These are phyloP conservation scores for Candida endomychidarum DNA, from an alignment of 805 yeast species.

Conservation along the genomic window DNA sequence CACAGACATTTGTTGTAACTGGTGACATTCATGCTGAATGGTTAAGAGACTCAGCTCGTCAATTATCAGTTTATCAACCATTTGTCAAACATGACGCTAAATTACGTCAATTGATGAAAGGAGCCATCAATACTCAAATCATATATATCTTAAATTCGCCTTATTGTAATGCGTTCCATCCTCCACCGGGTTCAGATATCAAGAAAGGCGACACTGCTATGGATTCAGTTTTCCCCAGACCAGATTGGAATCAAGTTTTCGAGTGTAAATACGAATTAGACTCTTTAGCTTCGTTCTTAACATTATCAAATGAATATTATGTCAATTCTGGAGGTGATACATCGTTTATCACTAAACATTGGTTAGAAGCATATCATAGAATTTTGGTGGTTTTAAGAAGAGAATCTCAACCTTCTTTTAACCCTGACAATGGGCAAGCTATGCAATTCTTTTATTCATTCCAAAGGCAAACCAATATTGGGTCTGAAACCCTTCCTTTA, in stretches of 20 bases:
- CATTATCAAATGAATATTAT: conserved; percentile 70
- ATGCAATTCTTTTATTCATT: conserved; percentile 59
- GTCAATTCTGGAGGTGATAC: conserved; percentile 50
- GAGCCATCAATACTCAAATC: conserved; percentile 83
- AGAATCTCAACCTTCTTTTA: conserved; percentile 63
- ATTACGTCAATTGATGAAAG: conserved; percentile 56
- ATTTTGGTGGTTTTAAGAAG: conserved; percentile 53
- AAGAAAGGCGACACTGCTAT: conserved; percentile 50
- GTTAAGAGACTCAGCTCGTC: conserved; percentile 86
- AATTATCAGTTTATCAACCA: conserved; percentile 71
- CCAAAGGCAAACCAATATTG: conserved; percentile 69
- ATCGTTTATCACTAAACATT: conserved; percentile 45
- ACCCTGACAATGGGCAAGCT: conserved; percentile 47
- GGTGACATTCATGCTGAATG: conserved; percentile 95
- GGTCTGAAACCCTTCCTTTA: conserved; percentile 78
- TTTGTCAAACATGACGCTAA: conserved; percentile 51
- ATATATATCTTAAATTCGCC: conserved; percentile 61
- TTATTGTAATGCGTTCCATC: conserved; percentile 90
- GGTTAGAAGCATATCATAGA: conserved; percentile 60
- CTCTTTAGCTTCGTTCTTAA: conserved; percentile 78
- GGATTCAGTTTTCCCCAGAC: conserved; percentile 68
- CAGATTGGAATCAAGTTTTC: conserved; percentile 70
- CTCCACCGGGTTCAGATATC: conserved; percentile 59
- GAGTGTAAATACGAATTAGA: conserved; percentile 92
- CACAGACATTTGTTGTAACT: conserved; percentile 78